A percentile compares a stretch with the other conserved stretches of the same genome.
Conservation (phyloP, 1,284 basidiomycete species). For the Microbotryum saponariae region DNA sequence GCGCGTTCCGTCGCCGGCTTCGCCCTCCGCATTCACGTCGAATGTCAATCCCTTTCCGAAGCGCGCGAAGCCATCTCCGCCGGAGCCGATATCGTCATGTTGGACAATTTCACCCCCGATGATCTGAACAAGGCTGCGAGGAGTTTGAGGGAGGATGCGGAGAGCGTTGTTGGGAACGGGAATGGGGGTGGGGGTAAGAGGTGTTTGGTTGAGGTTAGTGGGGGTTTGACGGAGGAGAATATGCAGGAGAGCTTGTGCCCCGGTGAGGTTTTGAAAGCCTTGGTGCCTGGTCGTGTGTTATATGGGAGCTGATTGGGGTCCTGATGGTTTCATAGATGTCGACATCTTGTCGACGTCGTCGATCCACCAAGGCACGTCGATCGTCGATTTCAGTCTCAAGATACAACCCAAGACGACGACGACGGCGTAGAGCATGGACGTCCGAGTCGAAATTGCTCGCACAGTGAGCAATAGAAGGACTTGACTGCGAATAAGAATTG, state of each 20-base stretch:
- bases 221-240: constrained; percentile 81
- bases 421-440: too few relatives aligned
- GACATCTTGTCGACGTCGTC: constrained; percentile 88
- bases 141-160: constrained; percentile 65
- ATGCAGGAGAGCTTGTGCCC: constrained; percentile 64
- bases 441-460: too few relatives aligned
- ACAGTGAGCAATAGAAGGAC: too few relatives aligned
- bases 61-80: constrained; percentile 93
- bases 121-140: constrained; percentile 61
- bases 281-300: background rate
- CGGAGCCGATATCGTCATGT: constrained; percentile 95
- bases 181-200: constrained; percentile 45
- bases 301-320: background rate
- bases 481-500: too few relatives aligned
- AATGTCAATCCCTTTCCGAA: constrained; percentile 79
- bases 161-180: constrained; percentile 32
- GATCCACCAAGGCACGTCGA: constrained; percentile 79
- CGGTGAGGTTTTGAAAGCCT: constrained; percentile 49
- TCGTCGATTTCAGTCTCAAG: constrained; percentile 90
- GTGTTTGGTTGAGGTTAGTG: constrained; percentile 84
- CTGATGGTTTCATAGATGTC: constrained; percentile 55
- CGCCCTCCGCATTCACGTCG: constrained; percentile 85
- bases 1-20: constrained; percentile 88
- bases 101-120: constrained; percentile 84
- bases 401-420: constrained; percentile 53